Evolutionary conservation across 345 rosid species (phyloP).

Genomic region (Eucalyptus guilfoylei): DNA sequence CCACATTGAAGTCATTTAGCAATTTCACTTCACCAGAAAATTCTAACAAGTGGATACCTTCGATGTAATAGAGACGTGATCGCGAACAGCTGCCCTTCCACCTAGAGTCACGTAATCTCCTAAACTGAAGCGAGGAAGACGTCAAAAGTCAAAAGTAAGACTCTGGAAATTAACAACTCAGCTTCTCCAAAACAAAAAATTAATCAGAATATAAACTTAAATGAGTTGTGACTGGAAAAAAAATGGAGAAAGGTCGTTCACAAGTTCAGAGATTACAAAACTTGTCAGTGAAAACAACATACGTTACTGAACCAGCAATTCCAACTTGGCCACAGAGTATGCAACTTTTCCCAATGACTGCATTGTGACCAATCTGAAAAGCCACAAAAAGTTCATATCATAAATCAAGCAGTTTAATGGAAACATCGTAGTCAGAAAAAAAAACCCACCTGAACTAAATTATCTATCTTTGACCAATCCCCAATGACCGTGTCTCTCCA

Average conservation of each 20-base stretch:
- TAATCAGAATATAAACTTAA: not conserved
- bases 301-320: constrained; percentile 83
- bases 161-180: not conserved
- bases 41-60: constrained; percentile 31
- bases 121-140: constrained; percentile 11
- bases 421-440: not conserved
- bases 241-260: not conserved
- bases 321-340: constrained; percentile 88
- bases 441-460: constrained; percentile 62
- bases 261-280: not conserved
- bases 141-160: not conserved
- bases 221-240: not conserved
- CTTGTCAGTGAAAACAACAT: not conserved
- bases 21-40: not conserved
- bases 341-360: constrained; percentile 58
- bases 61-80: constrained; percentile 56
- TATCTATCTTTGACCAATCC: constrained; percentile 73
- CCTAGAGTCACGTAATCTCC: constrained; percentile 63
- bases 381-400: not conserved
- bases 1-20: not conserved
- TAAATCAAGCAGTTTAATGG: not conserved
- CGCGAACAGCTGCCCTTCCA: constrained; percentile 61
- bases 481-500: constrained; percentile 83
- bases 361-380: constrained; percentile 76
- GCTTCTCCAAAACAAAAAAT: not conserved